These are phyloP conservation scores for Alternaria brassicae DNA, from an alignment of 2,329 filamentous ascomycete species.

Conservation along the genomic window DNA sequence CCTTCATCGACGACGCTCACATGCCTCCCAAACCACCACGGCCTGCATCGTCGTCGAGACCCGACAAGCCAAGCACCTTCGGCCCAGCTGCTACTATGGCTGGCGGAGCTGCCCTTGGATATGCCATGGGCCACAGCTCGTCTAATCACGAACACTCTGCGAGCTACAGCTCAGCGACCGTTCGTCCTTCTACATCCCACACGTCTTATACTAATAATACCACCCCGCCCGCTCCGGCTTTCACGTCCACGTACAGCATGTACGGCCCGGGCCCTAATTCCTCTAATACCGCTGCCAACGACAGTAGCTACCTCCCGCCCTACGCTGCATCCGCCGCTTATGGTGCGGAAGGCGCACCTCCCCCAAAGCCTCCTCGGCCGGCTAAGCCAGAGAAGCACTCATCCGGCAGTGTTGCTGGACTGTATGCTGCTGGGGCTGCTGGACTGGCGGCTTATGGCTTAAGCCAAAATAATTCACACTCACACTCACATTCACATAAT, in stretches of 20 bases:
- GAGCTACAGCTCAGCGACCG: constrained; percentile 30
- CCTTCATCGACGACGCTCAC: constrained; percentile 42
- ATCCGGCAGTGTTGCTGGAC: constrained; percentile 52
- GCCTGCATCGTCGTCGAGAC: constrained; percentile 33
- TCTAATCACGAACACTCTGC: constrained; percentile 38
- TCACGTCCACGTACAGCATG: constrained; percentile 21
- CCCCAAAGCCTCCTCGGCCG: constrained; percentile 46
- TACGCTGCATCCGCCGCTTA: constrained; percentile 31
- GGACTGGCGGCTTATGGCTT: constrained; percentile 57
- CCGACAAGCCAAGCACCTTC: constrained; percentile 43
- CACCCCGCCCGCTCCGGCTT: constrained; percentile 21
- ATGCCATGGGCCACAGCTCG: constrained; percentile 47
- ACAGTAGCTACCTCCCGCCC: constrained; percentile 41
- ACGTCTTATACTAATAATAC: constrained; percentile 32
- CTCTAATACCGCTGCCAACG: constrained; percentile 40
- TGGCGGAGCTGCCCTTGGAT: constrained; percentile 54
- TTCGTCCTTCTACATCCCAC: constrained; percentile 38
- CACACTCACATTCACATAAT: constrained; percentile 32
- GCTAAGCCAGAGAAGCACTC: constrained; percentile 54
- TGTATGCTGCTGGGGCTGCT: constrained; percentile 57
- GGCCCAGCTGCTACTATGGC: constrained; percentile 46
- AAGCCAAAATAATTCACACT: constrained; percentile 50
- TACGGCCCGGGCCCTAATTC: constrained; percentile 41
- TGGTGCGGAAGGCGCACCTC: constrained; percentile 30
- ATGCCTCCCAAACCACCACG: constrained; percentile 45